Base-by-base conservation (phyloP, 148 eudicot genomes). In the Oxyria digyna region DNA sequence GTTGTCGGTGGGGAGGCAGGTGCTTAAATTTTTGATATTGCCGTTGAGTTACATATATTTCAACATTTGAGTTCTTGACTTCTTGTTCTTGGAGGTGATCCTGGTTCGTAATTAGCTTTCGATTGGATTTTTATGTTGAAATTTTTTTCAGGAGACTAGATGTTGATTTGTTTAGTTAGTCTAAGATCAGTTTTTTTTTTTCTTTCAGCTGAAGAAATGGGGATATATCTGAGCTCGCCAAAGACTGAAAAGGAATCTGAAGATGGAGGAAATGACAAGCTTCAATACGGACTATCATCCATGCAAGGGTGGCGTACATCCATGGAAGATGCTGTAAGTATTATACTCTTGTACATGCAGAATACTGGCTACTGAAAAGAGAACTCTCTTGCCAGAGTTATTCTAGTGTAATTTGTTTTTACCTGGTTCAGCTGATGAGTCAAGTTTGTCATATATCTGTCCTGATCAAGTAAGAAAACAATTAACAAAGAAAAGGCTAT, bases 261-360 rank as follows among this genome's bases (percentile, higher is more conserved):
- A 70, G 90, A 82, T 78, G 90, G 95, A 55, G 95, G 79, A 63
- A 86, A 84, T 71, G 73, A 65, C 46, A 80, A 75, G 73, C 80
- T 85, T 67, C 80, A 82, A 70, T 88, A 81, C 79, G 95, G 95
- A 21, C 37, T 86, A 50, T 85, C 95, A 42, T 84, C 88, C 69
- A 88, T 88, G 94, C 94, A 88, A 77, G 94, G 94, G 3, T 88
- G 94, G 94, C 90, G 94, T 32, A 62, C 95, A 29, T 77, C 85
- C 54, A 88, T 88, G 95, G 95, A 88, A 79, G 95, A 88, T 77
- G 90, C 85, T 74, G 95, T 88, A 52, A 85, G 80, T 71, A 59
- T 10, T 15, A 35, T 23, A 2, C 15, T 52, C 62, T 52, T 12
- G 27, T 11, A 14, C 65, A 27, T 52, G 31, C 29, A 9, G 62